Conservation (phyloP, 345 rosid species). For the Geranium rotundifolium region DNA sequence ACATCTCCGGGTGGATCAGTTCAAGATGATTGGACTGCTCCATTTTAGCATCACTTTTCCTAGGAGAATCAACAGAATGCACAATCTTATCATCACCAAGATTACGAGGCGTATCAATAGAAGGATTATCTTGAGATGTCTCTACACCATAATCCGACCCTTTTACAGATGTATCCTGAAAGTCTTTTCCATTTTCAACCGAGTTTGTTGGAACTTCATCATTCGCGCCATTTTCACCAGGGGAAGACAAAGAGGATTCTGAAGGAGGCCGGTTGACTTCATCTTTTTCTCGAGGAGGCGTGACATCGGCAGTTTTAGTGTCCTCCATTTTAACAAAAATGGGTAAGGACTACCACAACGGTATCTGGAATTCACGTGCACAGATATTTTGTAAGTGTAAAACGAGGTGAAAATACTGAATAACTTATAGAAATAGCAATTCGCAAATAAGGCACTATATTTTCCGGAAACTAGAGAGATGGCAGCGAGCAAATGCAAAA, state of each 20-base stretch:
- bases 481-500: too few species aligned
- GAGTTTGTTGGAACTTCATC: slow-evolving; percentile 8
- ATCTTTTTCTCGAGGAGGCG: too few species aligned
- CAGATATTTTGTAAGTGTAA: neutral
- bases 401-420: neutral
- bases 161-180: slow-evolving; percentile 5
- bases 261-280: too few species aligned
- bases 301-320: slow-evolving; percentile 17
- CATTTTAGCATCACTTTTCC: slow-evolving; percentile 6
- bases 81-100: slow-evolving; percentile 11
- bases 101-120: slow-evolving; percentile 8
- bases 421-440: too few species aligned
- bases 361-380: slow-evolving; percentile 15
- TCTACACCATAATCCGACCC: slow-evolving; percentile 12
- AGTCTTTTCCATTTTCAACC: slow-evolving; percentile 12
- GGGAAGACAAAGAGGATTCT: too few species aligned
- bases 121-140: slow-evolving; percentile 7
- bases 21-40: slow-evolving; percentile 17
- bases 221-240: too few species aligned
- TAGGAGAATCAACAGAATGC: too few species aligned
- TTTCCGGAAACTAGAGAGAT: too few species aligned
- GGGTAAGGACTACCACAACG: slow-evolving; percentile 7
- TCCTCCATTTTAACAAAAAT: slow-evolving; percentile 34
- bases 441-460: too few species aligned
- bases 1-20: slow-evolving; percentile 27